Conservation (phyloP, 768 basidiomycete species). For the Lactifluus hygrophoroides region DNA sequence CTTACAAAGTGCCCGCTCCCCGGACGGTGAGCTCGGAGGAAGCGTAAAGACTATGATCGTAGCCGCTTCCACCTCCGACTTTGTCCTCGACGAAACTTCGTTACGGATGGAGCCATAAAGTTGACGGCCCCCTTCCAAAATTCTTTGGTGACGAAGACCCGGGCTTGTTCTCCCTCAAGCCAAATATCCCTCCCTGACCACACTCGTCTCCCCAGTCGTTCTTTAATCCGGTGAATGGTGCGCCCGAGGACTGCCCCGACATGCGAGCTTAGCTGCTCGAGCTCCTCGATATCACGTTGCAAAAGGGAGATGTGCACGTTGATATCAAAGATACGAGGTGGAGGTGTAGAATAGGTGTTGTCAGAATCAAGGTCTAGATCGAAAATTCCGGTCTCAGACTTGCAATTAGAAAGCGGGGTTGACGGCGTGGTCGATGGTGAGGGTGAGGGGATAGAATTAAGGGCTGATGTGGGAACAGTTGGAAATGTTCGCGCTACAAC, state of each 20-base stretch:
- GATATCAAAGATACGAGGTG: slow-evolving; percentile 40
- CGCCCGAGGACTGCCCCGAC: slow-evolving; percentile 40
- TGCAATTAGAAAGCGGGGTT: not conserved
- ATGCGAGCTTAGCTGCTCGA: slow-evolving; percentile 37
- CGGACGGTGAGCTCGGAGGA: not conserved
- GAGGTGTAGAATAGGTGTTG: slow-evolving; percentile 18
- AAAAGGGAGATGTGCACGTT: slow-evolving; percentile 50
- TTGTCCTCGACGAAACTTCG: not conserved
- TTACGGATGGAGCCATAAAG: slow-evolving; percentile 24
- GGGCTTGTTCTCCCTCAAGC: slow-evolving; percentile 28
- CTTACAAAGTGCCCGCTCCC: not conserved
- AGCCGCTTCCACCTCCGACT: not conserved
- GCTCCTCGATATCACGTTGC: slow-evolving; percentile 42
- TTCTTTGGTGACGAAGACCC: slow-evolving; percentile 33
- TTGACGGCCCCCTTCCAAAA: slow-evolving; percentile 46
- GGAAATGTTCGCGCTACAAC: not conserved
- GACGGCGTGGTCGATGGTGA: not conserved
- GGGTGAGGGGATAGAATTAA: not conserved
- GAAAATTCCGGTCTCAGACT: slow-evolving; percentile 20
- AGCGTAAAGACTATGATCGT: not conserved
- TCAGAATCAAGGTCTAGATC: slow-evolving; percentile 30
- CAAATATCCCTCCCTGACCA: slow-evolving; percentile 55
- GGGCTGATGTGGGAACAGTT: not conserved
- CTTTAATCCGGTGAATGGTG: slow-evolving; percentile 55
- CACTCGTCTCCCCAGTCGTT: slow-evolving; percentile 69